Evolutionary conservation across 345 rosid genomes (phyloP).

Genomic region (Boechera retrofracta): DNA sequence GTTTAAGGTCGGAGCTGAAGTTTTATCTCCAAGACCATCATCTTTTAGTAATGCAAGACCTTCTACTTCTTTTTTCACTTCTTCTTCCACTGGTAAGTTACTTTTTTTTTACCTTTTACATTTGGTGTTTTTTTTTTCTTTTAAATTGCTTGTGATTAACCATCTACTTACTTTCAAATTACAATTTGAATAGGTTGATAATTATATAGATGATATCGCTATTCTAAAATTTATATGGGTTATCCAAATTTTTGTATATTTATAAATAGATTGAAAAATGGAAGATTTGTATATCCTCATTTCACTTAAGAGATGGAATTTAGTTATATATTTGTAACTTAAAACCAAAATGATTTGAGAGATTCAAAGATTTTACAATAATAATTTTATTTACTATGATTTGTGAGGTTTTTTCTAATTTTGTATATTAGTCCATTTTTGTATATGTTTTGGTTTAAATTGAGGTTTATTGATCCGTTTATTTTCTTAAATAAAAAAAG

Average conservation of each 20-base stretch:
- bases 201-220: background rate
- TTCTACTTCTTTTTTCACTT: constrained; percentile 59
- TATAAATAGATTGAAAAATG: background rate
- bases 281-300: background rate
- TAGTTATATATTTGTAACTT: background rate
- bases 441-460: background rate
- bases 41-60: constrained; percentile 62
- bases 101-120: background rate
- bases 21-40: constrained; percentile 57
- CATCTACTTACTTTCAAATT: background rate
- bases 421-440: background rate
- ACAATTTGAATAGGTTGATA: background rate
- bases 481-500: background rate
- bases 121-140: background rate
- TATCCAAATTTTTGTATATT: background rate
- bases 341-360: background rate
- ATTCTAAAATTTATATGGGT: background rate
- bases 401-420: background rate
- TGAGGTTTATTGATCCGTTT: background rate
- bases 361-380: background rate
- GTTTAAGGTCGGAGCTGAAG: constrained; percentile 70
- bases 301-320: background rate
- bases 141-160: background rate
- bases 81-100: constrained; percentile 71
- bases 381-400: background rate